Evolutionary conservation across 2,329 filamentous ascomycete genomes (phyloP), one percentile per base, ranked within the genome.

Genomic region (Fusarium miscanthi): DNA sequence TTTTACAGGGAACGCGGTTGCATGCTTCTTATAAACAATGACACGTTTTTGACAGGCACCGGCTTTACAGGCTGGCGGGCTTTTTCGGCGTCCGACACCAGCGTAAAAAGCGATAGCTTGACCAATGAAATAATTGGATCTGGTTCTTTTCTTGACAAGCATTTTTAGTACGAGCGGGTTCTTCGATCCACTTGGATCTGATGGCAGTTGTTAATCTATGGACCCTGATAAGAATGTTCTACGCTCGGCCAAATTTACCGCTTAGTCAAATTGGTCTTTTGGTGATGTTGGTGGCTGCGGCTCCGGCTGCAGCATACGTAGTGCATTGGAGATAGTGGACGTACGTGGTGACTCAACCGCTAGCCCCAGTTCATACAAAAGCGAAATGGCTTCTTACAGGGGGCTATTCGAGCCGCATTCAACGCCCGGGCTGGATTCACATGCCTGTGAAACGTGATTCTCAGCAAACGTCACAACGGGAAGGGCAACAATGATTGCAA

Each of bases 31-130:
- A 52, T 53, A 67, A 59, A 67, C 35, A 41, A 41, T 25, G 27
- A 12, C 11, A n/a, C 8, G 8, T 13, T 33, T 42, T 38, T 23
- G 23, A 19, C n/a, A 41, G 23, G 23, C 27, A 21, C 43, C 14
- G 38, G 41, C 42, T 31, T 60, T 42, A 51, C 27, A 54, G 37
- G 27, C 11, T 41, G 37, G 19, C 65, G 63, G 65, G 17, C 31
- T 68, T 68, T 38, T 41, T 62, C 48, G 41, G 46, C 38, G 63
- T 62, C 65, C 65, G 65, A 68, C 63, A 19, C 10, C 31, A 23
- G 5, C 13, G 16, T 17, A 21, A 21, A 33, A 33, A 13, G 5
- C 23, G 7, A 13, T 10, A 14, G 33, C 3, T 7, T 1, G 7
- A n/a, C 63, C 46, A 67, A 67, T 67, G 9, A 27, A 40, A 53